These are phyloP conservation scores for Sherardia arvensis DNA, from an alignment of 257 asterid genomes.

Conservation along the genomic window DNA sequence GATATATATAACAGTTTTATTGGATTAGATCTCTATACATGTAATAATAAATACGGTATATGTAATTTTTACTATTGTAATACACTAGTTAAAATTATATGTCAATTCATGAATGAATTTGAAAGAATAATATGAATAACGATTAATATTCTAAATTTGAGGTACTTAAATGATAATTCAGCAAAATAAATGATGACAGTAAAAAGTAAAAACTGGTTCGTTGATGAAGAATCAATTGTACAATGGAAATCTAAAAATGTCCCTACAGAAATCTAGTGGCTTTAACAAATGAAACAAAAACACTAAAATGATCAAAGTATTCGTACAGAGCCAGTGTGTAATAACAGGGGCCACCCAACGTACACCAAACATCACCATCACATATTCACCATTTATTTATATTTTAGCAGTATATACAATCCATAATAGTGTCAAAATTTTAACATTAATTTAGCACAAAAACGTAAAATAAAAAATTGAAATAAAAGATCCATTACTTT, in stretches of 20 bases:
- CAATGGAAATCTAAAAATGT: slow-evolving; percentile 11
- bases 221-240: slow-evolving; percentile 16
- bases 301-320: slow-evolving; percentile 9
- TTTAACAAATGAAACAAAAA: slow-evolving; percentile 8
- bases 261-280: slow-evolving; percentile 13
- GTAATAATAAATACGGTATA: too few relatives aligned
- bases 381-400: not conserved
- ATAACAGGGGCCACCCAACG: not conserved
- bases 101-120: too few relatives aligned
- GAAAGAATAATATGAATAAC: too few relatives aligned
- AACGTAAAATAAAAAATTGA: too few relatives aligned
- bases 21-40: too few relatives aligned
- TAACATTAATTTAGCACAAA: too few relatives aligned
- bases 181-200: not conserved
- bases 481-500: too few relatives aligned
- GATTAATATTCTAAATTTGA: not conserved
- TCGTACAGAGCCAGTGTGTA: not conserved
- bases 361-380: not conserved
- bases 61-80: too few relatives aligned
- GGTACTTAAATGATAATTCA: not conserved
- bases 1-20: too few relatives aligned
- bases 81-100: too few relatives aligned
- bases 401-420: too few relatives aligned
- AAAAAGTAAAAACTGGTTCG: not conserved
- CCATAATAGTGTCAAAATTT: too few relatives aligned